Conservation (phyloP, 2,329 filamentous ascomycete genomes). For the Fusarium duplospermum region DNA sequence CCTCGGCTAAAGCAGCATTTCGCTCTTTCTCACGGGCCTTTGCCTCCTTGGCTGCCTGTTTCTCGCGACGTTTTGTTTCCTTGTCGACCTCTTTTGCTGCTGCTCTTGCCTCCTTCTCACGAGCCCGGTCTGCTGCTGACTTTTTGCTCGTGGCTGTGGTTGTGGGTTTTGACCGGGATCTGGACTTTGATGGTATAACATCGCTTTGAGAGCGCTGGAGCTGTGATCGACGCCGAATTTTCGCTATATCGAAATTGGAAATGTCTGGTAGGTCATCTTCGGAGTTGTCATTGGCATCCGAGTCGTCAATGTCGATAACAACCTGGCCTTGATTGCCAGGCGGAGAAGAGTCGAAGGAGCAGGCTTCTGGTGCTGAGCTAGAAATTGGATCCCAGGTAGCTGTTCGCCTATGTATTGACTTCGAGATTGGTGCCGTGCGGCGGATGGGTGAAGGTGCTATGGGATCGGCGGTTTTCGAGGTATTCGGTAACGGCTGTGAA, state of each 20-base stretch:
- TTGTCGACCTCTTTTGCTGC: slow-evolving; percentile 65
- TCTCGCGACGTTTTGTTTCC: slow-evolving; percentile 66
- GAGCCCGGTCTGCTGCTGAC: slow-evolving; percentile 51
- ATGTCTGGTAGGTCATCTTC: slow-evolving; percentile 65
- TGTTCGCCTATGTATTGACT: slow-evolving; percentile 13
- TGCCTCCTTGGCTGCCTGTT: slow-evolving; percentile 69
- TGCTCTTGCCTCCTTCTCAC: slow-evolving; percentile 58
- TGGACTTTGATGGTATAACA: slow-evolving; percentile 33
- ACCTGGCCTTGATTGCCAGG: slow-evolving; percentile 18
- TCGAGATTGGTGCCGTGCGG: not conserved
- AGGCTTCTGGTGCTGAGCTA: slow-evolving; percentile 61
- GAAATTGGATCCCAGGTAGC: slow-evolving; percentile 63
- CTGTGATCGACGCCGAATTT: slow-evolving; percentile 36
- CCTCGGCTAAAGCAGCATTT: slow-evolving; percentile 75
- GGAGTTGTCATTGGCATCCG: slow-evolving; percentile 45
- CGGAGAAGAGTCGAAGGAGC: slow-evolving; percentile 34
- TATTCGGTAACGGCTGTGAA: not conserved
- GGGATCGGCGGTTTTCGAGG: slow-evolving; percentile 5
- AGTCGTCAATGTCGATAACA: slow-evolving; percentile 54
- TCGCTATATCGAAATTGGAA: slow-evolving; percentile 52
- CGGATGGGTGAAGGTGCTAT: slow-evolving; percentile 14
- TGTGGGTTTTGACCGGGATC: slow-evolving; percentile 29
- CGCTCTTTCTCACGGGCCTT: slow-evolving; percentile 72
- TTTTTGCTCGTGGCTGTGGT: slow-evolving; percentile 44
- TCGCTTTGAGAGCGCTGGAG: slow-evolving; percentile 50